Base-by-base conservation (phyloP, 2,329 filamentous ascomycete species). In the Colletotrichum lini region DNA sequence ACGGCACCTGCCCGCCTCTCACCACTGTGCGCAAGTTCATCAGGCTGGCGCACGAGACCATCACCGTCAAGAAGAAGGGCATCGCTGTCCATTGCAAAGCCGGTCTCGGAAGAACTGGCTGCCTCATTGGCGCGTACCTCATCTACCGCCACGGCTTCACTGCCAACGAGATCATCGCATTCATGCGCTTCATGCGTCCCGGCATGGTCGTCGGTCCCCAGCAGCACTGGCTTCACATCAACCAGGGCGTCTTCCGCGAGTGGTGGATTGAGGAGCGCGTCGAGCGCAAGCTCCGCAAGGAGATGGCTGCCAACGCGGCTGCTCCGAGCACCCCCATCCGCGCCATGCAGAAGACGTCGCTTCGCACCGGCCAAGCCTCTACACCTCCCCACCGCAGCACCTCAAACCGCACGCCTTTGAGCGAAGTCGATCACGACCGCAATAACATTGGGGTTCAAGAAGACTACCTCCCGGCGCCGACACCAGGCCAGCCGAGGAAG, bases 41-140 rank as follows among this genome's bases (percentile, higher is more conserved):
- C 81, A 94, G 94, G 75, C 88, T 99, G 70, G 95, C 96, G 1
- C 96, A 98, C 79, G 93, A 97, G 79, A 98, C 93, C 83, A 99
- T 99, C 78, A 95, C 92, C 0, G 88, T 95, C 61, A 94, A 93
- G 84, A 94, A 95, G 83, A 95, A 95, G 87, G 93, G 92, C 56
- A 98, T 99, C 74, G 96, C 96, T 5, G 96, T 99, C 8, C 96
- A 99, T 84, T 99, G 96, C 90, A 99, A 99, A 85, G 96, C 96
- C 77, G 96, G 96, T 58, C 90, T 99, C 23, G 96, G 96, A 38
- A 92, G 96, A 58, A 99, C 96, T 1, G 96, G 96, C 16, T 99
- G 96, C 81, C 86, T 99, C 74, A 99, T 99, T 78, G 96, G 96
- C 70, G 96, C 96, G 42, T 99, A 99, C 79, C 88, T 99, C 72